These are phyloP conservation scores for Gastrolobium villosum DNA, from an alignment of 306 rosid species.

Conservation along the genomic window DNA sequence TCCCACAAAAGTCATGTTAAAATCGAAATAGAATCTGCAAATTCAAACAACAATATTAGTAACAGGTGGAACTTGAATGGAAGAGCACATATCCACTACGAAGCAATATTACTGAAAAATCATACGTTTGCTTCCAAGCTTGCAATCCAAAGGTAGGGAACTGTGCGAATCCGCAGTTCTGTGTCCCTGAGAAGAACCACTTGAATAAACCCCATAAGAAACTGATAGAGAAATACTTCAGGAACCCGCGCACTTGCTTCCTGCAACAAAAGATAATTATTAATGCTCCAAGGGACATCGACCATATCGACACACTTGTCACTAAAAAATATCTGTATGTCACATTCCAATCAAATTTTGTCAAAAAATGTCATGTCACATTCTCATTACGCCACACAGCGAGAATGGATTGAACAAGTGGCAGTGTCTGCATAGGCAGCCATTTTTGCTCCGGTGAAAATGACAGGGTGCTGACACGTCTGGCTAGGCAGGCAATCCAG, in stretches of 20 bases:
- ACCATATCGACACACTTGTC: too few species aligned
- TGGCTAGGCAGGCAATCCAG: too few species aligned
- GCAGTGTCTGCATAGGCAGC: too few species aligned
- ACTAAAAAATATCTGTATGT: too few species aligned
- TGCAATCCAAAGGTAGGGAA: slow-evolving; percentile 81
- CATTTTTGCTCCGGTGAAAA: too few species aligned
- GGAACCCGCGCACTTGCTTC: slow-evolving; percentile 76
- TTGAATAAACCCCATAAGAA: slow-evolving; percentile 80
- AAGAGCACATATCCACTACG: not conserved
- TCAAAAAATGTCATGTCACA: too few species aligned
- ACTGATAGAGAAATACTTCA: slow-evolving; percentile 72
- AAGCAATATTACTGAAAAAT: not conserved
- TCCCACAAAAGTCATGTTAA: slow-evolving; percentile 71
- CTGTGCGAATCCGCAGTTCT: slow-evolving; percentile 68
- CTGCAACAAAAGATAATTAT: slow-evolving; percentile 49
- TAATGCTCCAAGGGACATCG: not conserved
- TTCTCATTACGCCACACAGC: too few species aligned
- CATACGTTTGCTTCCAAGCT: slow-evolving; percentile 78
- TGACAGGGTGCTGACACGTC: too few species aligned
- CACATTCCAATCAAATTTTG: too few species aligned
- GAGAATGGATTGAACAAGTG: too few species aligned
- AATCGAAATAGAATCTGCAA: slow-evolving; percentile 81
- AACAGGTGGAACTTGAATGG: not conserved
- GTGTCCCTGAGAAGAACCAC: slow-evolving; percentile 76
- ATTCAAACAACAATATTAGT: not conserved